Conservation (phyloP, 148 eudicot genomes). For the Amaranthus palmeri region DNA sequence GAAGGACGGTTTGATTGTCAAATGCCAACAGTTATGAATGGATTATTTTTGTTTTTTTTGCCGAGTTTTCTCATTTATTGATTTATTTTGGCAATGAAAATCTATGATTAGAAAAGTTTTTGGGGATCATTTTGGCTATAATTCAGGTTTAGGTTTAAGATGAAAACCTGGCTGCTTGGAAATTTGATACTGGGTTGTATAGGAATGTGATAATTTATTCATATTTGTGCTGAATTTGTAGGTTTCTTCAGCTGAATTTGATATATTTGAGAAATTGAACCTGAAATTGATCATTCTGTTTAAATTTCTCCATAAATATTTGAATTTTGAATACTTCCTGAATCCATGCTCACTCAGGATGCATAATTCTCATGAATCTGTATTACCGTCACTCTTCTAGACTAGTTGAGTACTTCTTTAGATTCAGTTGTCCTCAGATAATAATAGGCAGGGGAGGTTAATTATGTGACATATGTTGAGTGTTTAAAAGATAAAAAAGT, state of each 20-base stretch:
- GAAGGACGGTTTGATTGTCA: neutral
- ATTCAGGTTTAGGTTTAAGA: neutral
- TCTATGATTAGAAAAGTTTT: neutral
- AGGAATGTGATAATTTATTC: slow-evolving; percentile 1
- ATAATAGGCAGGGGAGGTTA: neutral
- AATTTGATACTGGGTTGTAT: slow-evolving; percentile 2
- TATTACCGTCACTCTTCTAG: too few species aligned
- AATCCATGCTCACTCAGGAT: slow-evolving; percentile 1
- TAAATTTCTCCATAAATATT: neutral
- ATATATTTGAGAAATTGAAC: neutral
- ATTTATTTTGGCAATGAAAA: neutral
- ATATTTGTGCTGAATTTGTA: neutral
- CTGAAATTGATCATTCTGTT: neutral
- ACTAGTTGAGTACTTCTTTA: neutral
- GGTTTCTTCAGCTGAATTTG: neutral
- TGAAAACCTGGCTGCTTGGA: neutral
- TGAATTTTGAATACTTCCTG: slow-evolving; percentile 2
- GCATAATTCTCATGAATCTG: neutral
- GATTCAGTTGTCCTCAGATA: neutral
- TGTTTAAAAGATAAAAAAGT: too few species aligned
- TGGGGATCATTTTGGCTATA: neutral
- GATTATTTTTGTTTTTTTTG: neutral
- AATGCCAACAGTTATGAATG: neutral
- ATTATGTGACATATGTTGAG: too few species aligned
- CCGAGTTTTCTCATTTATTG: neutral